Evolutionary conservation across 768 basidiomycete genomes (phyloP).

Genomic region (Boletus sensibilis): DNA sequence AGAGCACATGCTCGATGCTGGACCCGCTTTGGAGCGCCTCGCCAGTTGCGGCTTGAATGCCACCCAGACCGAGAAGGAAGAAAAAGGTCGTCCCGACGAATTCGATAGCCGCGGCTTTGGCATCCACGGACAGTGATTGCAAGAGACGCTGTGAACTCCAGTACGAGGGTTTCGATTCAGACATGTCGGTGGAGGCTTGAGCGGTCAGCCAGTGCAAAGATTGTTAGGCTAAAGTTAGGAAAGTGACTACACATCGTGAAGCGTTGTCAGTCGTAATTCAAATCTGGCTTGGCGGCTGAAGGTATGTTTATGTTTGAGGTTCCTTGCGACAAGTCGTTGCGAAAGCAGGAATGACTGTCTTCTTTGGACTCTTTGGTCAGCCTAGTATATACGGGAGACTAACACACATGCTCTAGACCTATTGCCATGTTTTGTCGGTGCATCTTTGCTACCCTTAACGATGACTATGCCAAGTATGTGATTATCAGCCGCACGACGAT

Average conservation of each 20-base stretch:
- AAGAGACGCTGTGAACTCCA: conserved; percentile 31
- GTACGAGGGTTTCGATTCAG: conserved; percentile 5
- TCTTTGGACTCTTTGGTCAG: too few species aligned
- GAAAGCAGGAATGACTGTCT: too few species aligned
- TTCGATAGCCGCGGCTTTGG: conserved; percentile 52
- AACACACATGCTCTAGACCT: too few species aligned
- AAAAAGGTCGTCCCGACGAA: conserved; percentile 61
- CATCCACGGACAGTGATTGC: conserved; percentile 37
- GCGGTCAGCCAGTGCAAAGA: neutral
- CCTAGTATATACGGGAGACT: too few species aligned
- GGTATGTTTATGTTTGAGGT: neutral
- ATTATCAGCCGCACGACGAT: too few species aligned
- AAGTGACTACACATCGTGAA: neutral
- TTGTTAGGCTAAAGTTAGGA: neutral
- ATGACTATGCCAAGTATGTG: too few species aligned
- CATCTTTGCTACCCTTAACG: too few species aligned
- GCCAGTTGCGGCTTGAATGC: conserved; percentile 54
- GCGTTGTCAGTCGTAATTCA: neutral
- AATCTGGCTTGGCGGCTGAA: neutral
- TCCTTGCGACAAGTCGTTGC: neutral
- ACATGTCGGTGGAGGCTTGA: conserved; percentile 7
- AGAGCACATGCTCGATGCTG: conserved; percentile 45
- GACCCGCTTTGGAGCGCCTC: conserved; percentile 34
- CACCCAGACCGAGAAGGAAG: conserved; percentile 63
- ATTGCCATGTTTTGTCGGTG: too few species aligned